Evolutionary conservation across 129 eudicot genomes (phyloP), one percentile per base, ranked within the genome.

Genomic region (Glebionis coronaria): DNA sequence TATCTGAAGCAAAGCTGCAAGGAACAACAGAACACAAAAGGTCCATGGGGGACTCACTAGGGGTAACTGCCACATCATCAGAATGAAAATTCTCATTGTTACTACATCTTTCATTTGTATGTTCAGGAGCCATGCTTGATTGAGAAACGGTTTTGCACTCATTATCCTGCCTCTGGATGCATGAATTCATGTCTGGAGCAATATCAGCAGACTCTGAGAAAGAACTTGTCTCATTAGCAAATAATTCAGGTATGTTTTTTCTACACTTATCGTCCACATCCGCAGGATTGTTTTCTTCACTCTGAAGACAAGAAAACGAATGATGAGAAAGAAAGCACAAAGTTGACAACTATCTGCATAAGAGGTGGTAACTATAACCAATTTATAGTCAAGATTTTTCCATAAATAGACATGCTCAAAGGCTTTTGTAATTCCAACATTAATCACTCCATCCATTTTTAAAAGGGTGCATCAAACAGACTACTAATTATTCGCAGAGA

Each of bases 21-120:
- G 97, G 96, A 68, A 87, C 95, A 67, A 83, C 73, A 42, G 97
- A 91, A 73, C 96, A 91, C 55, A 91, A 80, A 64, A 93, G 90
- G 77, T 91, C 97, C 73, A 50, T 15, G 5, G 71, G 68, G 44
- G 95, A 80, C 12, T 64, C 42, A 67, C 40, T 70, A 19, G 76
- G 79, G 63, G 81, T 76, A 77, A 63, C 54, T 45, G 54, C 57
- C 65, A 58, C 67, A 64, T 73, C 85, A 79, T 80, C 81, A 53
- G 80, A 65, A 27, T 78, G 13, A 38, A 73, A 61, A 54, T 67
- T 63, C 50, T 29, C 70, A 12, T 61, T 65, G 20, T 72, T 59
- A 3, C 60, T 69, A 65, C 44, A 61, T 40, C 56, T 69, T 38
- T 56, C 62, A 56, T 56, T 3, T 13, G 62, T 10, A 12, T 7